Evolutionary conservation across 352 stramenopile genomes (phyloP).

Genomic region (Phytophthora constricta): DNA sequence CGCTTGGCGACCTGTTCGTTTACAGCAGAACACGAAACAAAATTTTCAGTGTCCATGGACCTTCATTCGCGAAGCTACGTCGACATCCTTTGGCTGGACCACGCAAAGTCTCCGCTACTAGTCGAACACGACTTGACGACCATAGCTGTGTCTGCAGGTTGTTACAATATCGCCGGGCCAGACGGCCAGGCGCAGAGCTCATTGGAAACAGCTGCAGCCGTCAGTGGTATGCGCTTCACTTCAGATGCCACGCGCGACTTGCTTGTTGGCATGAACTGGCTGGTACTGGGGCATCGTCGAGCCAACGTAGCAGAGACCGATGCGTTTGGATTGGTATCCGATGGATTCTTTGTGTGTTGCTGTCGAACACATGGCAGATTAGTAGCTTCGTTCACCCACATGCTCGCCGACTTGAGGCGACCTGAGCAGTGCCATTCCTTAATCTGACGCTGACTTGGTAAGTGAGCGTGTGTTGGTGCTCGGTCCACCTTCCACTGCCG

Average conservation of each 20-base stretch:
- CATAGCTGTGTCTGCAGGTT: not conserved
- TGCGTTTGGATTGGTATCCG: slow-evolving; percentile 18
- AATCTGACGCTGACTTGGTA: not conserved
- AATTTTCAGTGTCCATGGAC: too few relatives aligned
- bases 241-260: not conserved
- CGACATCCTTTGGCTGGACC: slow-evolving; percentile 6
- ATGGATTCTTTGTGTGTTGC: slow-evolving; percentile 1
- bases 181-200: slow-evolving; percentile 1
- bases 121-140: slow-evolving; percentile 14
- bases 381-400: slow-evolving; percentile 14
- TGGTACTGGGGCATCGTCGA: slow-evolving; percentile 1
- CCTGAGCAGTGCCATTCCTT: slow-evolving; percentile 14
- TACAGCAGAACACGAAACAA: too few relatives aligned
- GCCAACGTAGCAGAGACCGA: slow-evolving; percentile 15
- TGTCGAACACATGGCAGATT: slow-evolving; percentile 1
- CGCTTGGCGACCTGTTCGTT: too few relatives aligned
- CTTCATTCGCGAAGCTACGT: too few relatives aligned
- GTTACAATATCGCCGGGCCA: slow-evolving; percentile 6
- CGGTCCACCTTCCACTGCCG: not conserved
- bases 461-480: not conserved
- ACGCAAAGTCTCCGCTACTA: slow-evolving; percentile 2
- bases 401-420: slow-evolving; percentile 16
- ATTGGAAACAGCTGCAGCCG: slow-evolving; percentile 14
- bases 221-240: slow-evolving; percentile 2
- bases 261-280: not conserved